Evolutionary conservation across 192 early-diverging fungal species (phyloP).

Genomic region (Mortierella alpina): DNA sequence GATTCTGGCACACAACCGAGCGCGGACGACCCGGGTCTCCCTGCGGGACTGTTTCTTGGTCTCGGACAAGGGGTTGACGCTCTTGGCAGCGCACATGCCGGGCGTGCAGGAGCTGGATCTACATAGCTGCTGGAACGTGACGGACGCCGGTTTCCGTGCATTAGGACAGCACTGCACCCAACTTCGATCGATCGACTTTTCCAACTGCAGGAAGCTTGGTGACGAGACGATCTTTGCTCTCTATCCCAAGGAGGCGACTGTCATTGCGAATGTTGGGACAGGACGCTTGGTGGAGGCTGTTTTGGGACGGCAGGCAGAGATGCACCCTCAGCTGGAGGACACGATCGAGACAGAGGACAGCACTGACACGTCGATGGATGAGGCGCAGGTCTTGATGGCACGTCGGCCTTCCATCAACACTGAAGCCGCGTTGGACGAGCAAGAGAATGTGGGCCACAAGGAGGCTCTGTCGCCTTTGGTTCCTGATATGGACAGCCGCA

Average conservation of each 20-base stretch:
- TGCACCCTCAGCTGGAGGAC: conserved; percentile 4
- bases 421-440: not conserved
- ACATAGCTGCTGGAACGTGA: conserved; percentile 77
- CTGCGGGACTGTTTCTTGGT: conserved; percentile 79
- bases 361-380: conserved; percentile 29
- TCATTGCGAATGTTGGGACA: not conserved
- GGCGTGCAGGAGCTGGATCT: conserved; percentile 64
- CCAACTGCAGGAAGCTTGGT: conserved; percentile 85
- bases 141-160: conserved; percentile 66
- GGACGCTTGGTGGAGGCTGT: not conserved
- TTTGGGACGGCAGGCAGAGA: conserved; percentile 13
- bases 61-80: conserved; percentile 66
- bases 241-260: conserved; percentile 54
- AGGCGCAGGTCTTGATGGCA: conserved; percentile 6
- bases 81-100: conserved; percentile 54
- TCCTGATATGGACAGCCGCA: conserved; percentile 5
- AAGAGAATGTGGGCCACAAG: not conserved
- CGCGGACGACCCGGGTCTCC: conserved; percentile 28
- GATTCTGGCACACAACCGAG: conserved; percentile 55
- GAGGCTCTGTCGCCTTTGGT: not conserved
- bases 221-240: conserved; percentile 67
- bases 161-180: conserved; percentile 59
- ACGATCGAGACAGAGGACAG: not conserved
- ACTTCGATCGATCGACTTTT: conserved; percentile 70
- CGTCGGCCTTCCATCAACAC: conserved; percentile 13